A percentile compares a stretch with the other conserved stretches of the same genome.
Conservation (phyloP, 208 protist genomes). For the Acanthamoeba sp. region DNA sequence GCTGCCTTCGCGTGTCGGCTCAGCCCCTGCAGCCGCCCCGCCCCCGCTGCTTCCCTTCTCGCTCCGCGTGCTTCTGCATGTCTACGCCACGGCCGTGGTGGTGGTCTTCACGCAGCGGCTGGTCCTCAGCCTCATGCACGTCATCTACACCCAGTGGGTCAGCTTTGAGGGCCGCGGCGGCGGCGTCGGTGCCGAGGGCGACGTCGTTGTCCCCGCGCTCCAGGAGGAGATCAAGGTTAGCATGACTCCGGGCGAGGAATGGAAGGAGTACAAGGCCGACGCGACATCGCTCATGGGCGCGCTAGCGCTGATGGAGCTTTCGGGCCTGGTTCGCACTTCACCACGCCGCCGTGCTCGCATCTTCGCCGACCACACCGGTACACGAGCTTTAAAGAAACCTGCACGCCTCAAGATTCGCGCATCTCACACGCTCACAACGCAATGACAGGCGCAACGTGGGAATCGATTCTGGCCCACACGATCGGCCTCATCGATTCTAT, state of each 20-base stretch:
- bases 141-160: slow-evolving; percentile 35
- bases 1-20: background rate
- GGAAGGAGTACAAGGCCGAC: slow-evolving; percentile 22
- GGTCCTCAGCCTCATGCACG: background rate
- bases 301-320: slow-evolving; percentile 14
- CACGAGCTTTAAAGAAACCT: background rate
- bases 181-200: slow-evolving; percentile 40
- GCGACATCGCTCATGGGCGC: background rate
- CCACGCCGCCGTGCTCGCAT: slow-evolving; percentile 43
- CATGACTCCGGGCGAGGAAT: background rate
- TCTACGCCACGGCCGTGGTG: background rate
- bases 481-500: slow-evolving; percentile 11
- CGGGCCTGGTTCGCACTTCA: background rate
- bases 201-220: background rate
- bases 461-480: slow-evolving; percentile 23
- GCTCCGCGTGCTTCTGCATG: background rate
- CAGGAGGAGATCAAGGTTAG: slow-evolving; percentile 37
- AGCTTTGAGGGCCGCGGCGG: slow-evolving; percentile 51
- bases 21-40: background rate
- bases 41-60: background rate
- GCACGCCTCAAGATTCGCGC: too few relatives aligned
- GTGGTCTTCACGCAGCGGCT: slow-evolving; percentile 22
- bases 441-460: background rate
- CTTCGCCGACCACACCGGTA: slow-evolving; percentile 49
- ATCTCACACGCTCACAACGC: too few relatives aligned